Percentiles rank a stretch among this genome's conserved stretches.
These are phyloP conservation scores for Aphanomyces invadans DNA, from an alignment of 352 stramenopile genomes.

Conservation along the genomic window DNA sequence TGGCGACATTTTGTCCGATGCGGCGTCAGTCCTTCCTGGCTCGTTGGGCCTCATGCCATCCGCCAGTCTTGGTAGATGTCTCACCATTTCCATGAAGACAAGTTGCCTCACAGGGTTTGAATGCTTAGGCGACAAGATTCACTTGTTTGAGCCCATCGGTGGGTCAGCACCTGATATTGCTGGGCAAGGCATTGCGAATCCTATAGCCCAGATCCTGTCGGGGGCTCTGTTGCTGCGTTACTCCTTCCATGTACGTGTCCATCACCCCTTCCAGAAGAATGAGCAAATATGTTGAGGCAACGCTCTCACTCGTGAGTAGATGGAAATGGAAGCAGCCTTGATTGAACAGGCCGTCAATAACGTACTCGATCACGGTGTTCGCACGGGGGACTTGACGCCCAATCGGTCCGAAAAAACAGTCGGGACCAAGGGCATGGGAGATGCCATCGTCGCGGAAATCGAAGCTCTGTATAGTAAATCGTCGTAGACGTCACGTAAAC, in stretches of 20 bases:
- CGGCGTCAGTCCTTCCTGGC: conserved; percentile 95
- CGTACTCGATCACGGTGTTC: conserved; percentile 74
- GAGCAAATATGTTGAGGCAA: neutral
- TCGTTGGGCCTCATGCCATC: conserved; percentile 98
- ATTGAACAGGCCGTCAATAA: conserved; percentile 78
- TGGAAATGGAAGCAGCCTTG: conserved; percentile 66
- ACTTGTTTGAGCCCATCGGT: conserved; percentile 98
- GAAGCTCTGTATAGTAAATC: conserved; percentile 31
- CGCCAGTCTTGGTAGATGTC: conserved; percentile 90
- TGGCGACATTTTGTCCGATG: conserved; percentile 98
- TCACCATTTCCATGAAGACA: no score
- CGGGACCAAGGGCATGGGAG: conserved; percentile 64
- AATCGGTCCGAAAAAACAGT: conserved; percentile 34
- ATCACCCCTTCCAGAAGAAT: neutral
- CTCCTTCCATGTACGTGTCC: conserved; percentile 40
- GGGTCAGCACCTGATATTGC: conserved; percentile 98
- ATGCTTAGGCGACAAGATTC: conserved; percentile 47
- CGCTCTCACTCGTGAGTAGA: conserved; percentile 26
- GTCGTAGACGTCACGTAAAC: neutral
- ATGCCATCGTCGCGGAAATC: conserved; percentile 75
- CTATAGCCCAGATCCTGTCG: conserved; percentile 96
- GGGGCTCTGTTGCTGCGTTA: conserved; percentile 96
- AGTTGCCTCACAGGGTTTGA: no score
- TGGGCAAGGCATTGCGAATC: conserved; percentile 94
- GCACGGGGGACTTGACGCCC: conserved; percentile 78